Evolutionary conservation across 208 protist species (phyloP), one percentile per base, ranked within the genome.

Genomic region (Trypanosoma grayi): DNA sequence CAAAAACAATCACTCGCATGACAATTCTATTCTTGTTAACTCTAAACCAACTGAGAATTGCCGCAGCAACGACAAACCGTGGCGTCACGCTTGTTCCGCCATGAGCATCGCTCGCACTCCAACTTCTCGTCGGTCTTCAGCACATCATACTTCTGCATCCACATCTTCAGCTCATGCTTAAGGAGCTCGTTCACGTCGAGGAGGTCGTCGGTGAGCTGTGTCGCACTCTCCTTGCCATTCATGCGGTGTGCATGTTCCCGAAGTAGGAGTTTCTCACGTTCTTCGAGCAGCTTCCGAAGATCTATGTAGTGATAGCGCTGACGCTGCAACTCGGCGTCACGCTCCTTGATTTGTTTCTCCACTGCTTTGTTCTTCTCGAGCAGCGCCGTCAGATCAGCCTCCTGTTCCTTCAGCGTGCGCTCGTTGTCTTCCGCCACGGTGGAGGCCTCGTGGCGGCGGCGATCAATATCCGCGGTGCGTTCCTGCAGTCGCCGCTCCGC

Each of bases 51-150:
- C 50, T 74, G 50, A 14, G 61, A 40, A 61, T 86, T 73, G 0
- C 81, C 83, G 47, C 86, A 90, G 71, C 86, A 93, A 20, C 73
- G 59, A 54, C 86, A 93, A 41, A 71, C 59, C 5, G 39, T 61
- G 18, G 68, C 64, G 10, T 83, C 73, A 36, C 66, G 66, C 30
- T 51, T 59, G 43, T 89, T 90, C 51, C 63, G 64, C 81, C 83
- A 90, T 16, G 48, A 73, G 56, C 86, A 89, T 40, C 67, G 62
- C 54, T 90, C 86, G 48, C 86, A 93, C 67, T 93, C 83, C 11
- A 90, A 34, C 55, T 87, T 85, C 45, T 79, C 79, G 0, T 87
- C 73, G 4, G 39, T 18, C 30, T 75, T 77, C 0, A 93, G 65
- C 14, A 89, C 76, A 5, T 77, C 31, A 39, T 85, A 90, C 51